Conservation (phyloP, 179 eudicot genomes). For the Spergularia azorica region DNA sequence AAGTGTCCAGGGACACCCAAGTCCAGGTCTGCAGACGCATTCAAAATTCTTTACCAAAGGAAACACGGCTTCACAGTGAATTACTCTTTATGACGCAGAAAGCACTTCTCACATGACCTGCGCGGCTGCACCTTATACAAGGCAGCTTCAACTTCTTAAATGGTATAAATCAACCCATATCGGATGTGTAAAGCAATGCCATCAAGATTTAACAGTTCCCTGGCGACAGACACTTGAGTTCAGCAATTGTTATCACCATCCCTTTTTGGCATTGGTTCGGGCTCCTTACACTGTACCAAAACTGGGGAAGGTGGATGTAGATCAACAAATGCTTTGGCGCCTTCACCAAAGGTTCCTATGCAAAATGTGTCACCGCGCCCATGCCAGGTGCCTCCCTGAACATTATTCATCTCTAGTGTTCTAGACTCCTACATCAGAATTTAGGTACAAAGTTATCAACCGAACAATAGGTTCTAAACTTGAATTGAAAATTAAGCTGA, state of each 20-base stretch:
- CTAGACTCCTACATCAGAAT: constrained; percentile 64
- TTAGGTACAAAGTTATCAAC: background rate
- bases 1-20: background rate
- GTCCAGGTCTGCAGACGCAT: background rate
- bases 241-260: constrained; percentile 24
- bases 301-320: constrained; percentile 57
- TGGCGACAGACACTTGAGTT: constrained; percentile 3
- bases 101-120: no score
- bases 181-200: no score
- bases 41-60: background rate
- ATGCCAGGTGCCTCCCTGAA: constrained; percentile 91
- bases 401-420: constrained; percentile 93
- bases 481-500: no score
- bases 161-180: background rate
- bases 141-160: constrained; percentile 8
- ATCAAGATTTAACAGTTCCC: background rate
- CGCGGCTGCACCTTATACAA: background rate
- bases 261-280: constrained; percentile 2
- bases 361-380: constrained; percentile 95
- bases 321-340: constrained; percentile 52
- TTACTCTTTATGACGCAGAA: background rate
- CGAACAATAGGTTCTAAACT: background rate
- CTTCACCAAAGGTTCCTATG: constrained; percentile 56
- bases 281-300: constrained; percentile 40
- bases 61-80: background rate